A percentile compares a stretch with the other conserved stretches of the same genome.
phyloP scores from a whole-genome alignment of 2,329 filamentous ascomycete species.

The Kalmusia sp. region DNA sequence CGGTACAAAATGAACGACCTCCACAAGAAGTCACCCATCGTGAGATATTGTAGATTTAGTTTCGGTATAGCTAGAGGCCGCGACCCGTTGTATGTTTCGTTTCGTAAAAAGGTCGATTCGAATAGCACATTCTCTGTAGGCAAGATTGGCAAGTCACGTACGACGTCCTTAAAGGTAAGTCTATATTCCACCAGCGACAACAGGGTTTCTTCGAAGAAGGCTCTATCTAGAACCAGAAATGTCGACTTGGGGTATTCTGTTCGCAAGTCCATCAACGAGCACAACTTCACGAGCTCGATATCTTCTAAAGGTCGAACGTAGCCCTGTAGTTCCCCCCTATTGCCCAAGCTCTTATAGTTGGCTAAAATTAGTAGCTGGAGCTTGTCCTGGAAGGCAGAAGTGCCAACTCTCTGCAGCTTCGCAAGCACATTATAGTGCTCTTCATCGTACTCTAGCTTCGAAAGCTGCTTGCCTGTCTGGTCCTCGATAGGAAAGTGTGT shows the following conservation, averaged over 20 bases:
- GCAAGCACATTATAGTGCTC: conserved; percentile 78
- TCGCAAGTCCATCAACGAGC: conserved; percentile 75
- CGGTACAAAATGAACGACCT: conserved; percentile 88
- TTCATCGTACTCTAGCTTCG: conserved; percentile 76
- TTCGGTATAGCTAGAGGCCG: conserved; percentile 90
- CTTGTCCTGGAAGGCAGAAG: conserved; percentile 86
- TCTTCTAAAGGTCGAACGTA: conserved; percentile 78
- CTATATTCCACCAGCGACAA: conserved; percentile 77
- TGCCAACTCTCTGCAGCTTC: conserved; percentile 76
- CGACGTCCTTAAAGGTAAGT: conserved; percentile 81
- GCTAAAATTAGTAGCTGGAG: conserved; percentile 89
- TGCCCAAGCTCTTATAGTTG: conserved; percentile 88
- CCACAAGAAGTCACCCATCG: conserved; percentile 96
- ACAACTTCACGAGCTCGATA: conserved; percentile 74
- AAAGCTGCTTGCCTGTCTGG: conserved; percentile 80
- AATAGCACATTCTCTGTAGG: conserved; percentile 86
- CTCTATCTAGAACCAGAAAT: conserved; percentile 68
- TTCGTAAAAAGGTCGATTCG: conserved; percentile 77
- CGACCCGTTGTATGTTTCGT: conserved; percentile 87
- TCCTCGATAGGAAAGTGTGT: conserved; percentile 90
- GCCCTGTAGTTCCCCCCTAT: conserved; percentile 76
- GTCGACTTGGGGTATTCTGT: conserved; percentile 80
- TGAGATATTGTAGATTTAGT: conserved; percentile 93
- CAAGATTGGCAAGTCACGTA: conserved; percentile 74
- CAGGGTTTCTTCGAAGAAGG: conserved; percentile 74